Conservation (phyloP, 164 flowering plant genomes). For the Berberis thunbergii region DNA sequence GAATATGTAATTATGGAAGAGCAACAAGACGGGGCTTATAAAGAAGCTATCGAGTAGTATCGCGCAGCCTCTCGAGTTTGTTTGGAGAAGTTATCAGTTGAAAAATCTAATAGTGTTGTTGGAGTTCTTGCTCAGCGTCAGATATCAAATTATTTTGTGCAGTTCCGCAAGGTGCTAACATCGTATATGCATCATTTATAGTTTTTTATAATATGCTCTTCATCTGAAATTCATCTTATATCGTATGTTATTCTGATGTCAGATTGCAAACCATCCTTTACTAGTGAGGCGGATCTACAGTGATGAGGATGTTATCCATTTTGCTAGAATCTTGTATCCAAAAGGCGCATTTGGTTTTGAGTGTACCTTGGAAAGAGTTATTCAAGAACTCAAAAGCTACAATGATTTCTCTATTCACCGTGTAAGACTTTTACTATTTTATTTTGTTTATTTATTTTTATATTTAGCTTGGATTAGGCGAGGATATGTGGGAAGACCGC, state of each 20-base stretch:
- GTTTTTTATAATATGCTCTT: not conserved
- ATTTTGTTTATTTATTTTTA: not conserved
- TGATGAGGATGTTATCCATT: conserved; percentile 68
- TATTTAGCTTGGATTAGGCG: not conserved
- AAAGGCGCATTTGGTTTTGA: conserved; percentile 87
- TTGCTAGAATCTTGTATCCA: conserved; percentile 67
- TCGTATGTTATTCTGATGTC: conserved; percentile 10
- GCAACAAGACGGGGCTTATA: conserved; percentile 72
- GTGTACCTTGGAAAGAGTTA: conserved; percentile 77
- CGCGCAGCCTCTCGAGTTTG: conserved; percentile 74
- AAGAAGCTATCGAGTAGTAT: conserved; percentile 84
- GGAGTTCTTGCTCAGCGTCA: conserved; percentile 68
- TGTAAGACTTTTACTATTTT: conserved; percentile 33
- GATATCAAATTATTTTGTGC: conserved; percentile 81
- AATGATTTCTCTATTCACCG: conserved; percentile 81
- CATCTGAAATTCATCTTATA: conserved; percentile 6
- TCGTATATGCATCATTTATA: not conserved
- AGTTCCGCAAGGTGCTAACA: conserved; percentile 74
- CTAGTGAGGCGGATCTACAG: conserved; percentile 79
- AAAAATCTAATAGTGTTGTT: conserved; percentile 18
- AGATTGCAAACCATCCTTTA: conserved; percentile 98
- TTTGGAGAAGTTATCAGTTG: conserved; percentile 30
- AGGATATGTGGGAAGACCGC: too few species aligned
- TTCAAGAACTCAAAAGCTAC: conserved; percentile 73
- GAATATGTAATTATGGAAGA: conserved; percentile 64